Evolutionary conservation across 139 green algal species (phyloP), one percentile per base, ranked within the genome.

Genomic region (Picochlorum sp.): DNA sequence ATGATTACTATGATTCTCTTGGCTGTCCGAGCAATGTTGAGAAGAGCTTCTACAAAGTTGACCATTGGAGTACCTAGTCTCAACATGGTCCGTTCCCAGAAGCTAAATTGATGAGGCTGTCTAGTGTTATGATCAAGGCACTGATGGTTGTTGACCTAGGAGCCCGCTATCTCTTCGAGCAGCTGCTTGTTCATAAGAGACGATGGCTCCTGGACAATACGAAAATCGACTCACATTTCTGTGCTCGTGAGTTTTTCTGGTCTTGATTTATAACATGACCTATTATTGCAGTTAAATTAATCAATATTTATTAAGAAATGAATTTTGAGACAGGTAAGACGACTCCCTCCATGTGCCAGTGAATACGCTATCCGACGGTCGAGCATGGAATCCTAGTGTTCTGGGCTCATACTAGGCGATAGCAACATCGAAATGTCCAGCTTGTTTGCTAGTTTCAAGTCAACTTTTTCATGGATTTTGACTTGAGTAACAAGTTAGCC

Each of bases 1-100:
- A 68, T 85, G 81, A 89, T 52, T 76, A 86, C 63, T 60, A 61
- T 68, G 60, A 67, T 78, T 86, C 82, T 79, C 80, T 89, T 89
- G 81, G 82, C 81, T 89, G 81, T 83, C 82, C 87, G 82, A 89
- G 78, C 77, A 65, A 33, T 65, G 10, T 12, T 32, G 4, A 12
- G 24, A 35, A 64, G 56, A 31, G 79, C 76, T 87, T 87, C 76
- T 82, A 83, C 70, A 70, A 67, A 89, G 79, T 87, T 90, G 83
- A 75, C 73, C 63, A 59, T 47, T 50, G 44, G 59, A 61, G 72
- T 67, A 37, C 63, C 52, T 30, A 40, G 59, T 43, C 77, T 64
- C 68, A 63, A 60, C 26, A 47, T 55, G 65, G 57, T 68, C 78
- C 75, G 76, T 85, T 84, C 78, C 78, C 76, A 80, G 76, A 85